phyloP scores from a whole-genome alignment of 805 yeast species.

The Candida pseudofarinosa region DNA sequence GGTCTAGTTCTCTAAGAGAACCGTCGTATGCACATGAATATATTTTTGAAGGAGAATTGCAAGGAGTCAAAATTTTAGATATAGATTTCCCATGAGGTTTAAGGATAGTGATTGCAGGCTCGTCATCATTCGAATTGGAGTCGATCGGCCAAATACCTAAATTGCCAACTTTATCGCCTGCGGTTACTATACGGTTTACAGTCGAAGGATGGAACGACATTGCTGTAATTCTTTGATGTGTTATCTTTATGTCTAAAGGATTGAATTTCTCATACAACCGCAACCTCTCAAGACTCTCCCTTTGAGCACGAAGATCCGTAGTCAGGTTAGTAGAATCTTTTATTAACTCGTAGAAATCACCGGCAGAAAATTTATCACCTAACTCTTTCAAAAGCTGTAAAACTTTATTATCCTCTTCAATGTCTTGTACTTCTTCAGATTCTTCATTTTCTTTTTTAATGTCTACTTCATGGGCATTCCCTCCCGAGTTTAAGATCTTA shows the following conservation, averaged over 20 bases:
- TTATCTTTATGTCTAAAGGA: slow-evolving; percentile 68
- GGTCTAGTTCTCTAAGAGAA: slow-evolving; percentile 68
- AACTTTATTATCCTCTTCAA: slow-evolving; percentile 22
- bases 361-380: slow-evolving; percentile 58
- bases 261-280: slow-evolving; percentile 52
- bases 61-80: slow-evolving; percentile 55
- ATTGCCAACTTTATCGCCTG: slow-evolving; percentile 87
- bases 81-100: slow-evolving; percentile 75
- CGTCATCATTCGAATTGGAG: slow-evolving; percentile 28
- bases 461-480: slow-evolving; percentile 6
- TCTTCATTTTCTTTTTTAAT: slow-evolving; percentile 7
- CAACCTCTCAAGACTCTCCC: slow-evolving; percentile 53
- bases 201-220: slow-evolving; percentile 73
- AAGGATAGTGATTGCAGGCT: slow-evolving; percentile 57
- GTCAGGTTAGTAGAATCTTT: slow-evolving; percentile 26
- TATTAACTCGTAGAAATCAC: slow-evolving; percentile 63
- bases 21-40: slow-evolving; percentile 85
- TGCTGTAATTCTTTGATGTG: slow-evolving; percentile 69
- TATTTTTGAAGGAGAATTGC: slow-evolving; percentile 48
- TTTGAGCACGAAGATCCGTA: slow-evolving; percentile 37
- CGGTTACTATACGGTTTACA: slow-evolving; percentile 61
- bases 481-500: slow-evolving; percentile 18
- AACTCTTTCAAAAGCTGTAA: slow-evolving; percentile 30
- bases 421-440: slow-evolving; percentile 8
- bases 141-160: slow-evolving; percentile 86